Evolutionary conservation across 2,329 filamentous ascomycete genomes (phyloP).

Genomic region (Fusarium oxysporum): DNA sequence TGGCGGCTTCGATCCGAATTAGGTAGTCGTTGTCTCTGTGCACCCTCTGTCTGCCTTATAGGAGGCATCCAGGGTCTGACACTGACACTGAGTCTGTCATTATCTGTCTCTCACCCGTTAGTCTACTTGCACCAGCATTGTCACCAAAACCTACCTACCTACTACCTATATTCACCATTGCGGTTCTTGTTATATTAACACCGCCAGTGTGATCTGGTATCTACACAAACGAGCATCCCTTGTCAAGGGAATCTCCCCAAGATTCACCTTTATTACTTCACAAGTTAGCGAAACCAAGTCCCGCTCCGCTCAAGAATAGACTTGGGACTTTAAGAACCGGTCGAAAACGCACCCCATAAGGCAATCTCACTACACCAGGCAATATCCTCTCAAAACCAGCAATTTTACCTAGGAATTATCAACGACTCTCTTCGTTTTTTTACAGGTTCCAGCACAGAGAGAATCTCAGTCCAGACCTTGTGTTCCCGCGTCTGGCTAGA

Average conservation of each 20-base stretch:
- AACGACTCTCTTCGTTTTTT: not conserved
- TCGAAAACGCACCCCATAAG: not conserved
- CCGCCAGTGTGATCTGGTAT: not conserved
- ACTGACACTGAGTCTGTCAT: conserved; percentile 5
- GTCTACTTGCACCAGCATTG: not conserved
- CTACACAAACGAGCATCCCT: not conserved
- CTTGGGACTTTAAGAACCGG: not conserved
- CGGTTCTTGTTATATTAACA: not conserved
- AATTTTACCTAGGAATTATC: not conserved
- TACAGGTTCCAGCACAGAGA: not conserved
- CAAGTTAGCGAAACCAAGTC: not conserved
- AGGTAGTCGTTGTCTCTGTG: conserved; percentile 11
- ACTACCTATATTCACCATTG: not conserved
- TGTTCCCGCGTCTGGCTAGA: conserved; percentile 20
- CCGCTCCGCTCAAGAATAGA: not conserved
- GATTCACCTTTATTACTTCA: not conserved
- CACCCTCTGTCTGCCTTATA: conserved; percentile 15
- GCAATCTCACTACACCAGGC: not conserved
- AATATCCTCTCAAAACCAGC: not conserved
- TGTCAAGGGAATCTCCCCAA: not conserved
- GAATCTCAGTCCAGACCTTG: conserved; percentile 1
- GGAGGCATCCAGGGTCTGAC: conserved; percentile 20
- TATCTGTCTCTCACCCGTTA: not conserved
- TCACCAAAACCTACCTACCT: conserved; percentile 4
- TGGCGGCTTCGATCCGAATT: conserved; percentile 11